Evolutionary conservation across 2,329 filamentous ascomycete genomes (phyloP), one percentile per base, ranked within the genome.

Genomic region (Botrytis pseudocinerea): DNA sequence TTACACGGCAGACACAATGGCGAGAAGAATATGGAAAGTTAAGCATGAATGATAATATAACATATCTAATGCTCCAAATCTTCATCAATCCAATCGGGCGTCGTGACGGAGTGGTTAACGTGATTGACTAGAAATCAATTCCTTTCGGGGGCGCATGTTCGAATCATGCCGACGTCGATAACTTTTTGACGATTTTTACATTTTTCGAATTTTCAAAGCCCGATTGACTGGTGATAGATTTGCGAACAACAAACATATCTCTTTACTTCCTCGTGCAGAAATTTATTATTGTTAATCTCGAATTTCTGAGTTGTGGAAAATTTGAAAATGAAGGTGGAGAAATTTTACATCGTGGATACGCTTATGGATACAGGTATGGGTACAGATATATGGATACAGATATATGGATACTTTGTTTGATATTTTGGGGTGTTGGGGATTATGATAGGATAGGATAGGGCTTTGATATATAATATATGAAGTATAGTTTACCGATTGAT

Each of bases 1-100:
- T 6, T 42, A 42, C 38, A 18, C 22, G 0, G 10, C 5, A 40
- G 35, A 12, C 25, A 42, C 25, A n/a, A 25, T 28, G 4, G 10
- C 5, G 2, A 62, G 38, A 42, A 62, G 60, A 62, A 62, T 12
- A 16, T 25, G 6, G 18, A 40, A 22, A 62, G 35, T 18, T 25
- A 14, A 42, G 8, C 14, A 14, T 38, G 8, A 20, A 62, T 10
- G 25, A 12, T 42, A 38, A 28, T 42, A 63, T 9, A 22, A 44
- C 5, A 44, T 2, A 22, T 9, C 3, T 14, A 5, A 44, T 32
- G 4, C 2, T 1, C 0, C 1, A 4, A 1, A 0, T 0, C 12
- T 18, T 6, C 16, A 63, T 12, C 40, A 63, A 44, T 12, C 25
- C 8, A 42, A 10, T 6, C 16, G 5, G 61, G 61, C 61, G 61